Conservation (phyloP, 371 early-diverging fungal species). For the Circinella minor region DNA sequence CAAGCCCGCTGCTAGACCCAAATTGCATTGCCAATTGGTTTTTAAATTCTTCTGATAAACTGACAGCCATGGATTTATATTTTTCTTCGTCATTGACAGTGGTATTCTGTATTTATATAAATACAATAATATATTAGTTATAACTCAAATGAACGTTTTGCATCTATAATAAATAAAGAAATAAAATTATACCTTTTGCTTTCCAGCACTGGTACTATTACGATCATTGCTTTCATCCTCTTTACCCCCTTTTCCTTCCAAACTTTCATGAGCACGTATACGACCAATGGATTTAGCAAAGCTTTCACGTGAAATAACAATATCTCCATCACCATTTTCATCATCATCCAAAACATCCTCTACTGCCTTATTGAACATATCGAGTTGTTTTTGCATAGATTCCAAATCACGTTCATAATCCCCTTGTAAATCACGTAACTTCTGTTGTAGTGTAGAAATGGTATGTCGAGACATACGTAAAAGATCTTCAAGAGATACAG, state of each 20-base stretch:
- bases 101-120: background rate
- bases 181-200: background rate
- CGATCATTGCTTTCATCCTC: background rate
- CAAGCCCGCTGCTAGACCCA: slow-evolving; percentile 45
- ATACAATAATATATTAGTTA: no score
- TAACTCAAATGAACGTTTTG: no score
- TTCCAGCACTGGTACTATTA: background rate
- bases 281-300: slow-evolving; percentile 43
- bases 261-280: slow-evolving; percentile 46
- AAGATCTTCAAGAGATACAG: slow-evolving; percentile 78
- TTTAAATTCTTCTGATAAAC: slow-evolving; percentile 52
- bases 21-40: slow-evolving; percentile 50
- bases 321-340: slow-evolving; percentile 33
- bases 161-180: no score
- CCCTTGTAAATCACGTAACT: slow-evolving; percentile 68
- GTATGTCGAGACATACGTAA: slow-evolving; percentile 82
- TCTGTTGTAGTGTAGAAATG: slow-evolving; percentile 75
- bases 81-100: slow-evolving; percentile 28
- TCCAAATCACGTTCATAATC: slow-evolving; percentile 72
- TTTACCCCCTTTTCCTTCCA: slow-evolving; percentile 35
- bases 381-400: slow-evolving; percentile 72
- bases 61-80: slow-evolving; percentile 45
- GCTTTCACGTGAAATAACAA: slow-evolving; percentile 37
- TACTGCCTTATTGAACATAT: slow-evolving; percentile 68
- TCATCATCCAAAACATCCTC: slow-evolving; percentile 54